Evolutionary conservation across 2,329 filamentous ascomycete genomes (phyloP).

Genomic region (Pseudogymnoascus sp.): DNA sequence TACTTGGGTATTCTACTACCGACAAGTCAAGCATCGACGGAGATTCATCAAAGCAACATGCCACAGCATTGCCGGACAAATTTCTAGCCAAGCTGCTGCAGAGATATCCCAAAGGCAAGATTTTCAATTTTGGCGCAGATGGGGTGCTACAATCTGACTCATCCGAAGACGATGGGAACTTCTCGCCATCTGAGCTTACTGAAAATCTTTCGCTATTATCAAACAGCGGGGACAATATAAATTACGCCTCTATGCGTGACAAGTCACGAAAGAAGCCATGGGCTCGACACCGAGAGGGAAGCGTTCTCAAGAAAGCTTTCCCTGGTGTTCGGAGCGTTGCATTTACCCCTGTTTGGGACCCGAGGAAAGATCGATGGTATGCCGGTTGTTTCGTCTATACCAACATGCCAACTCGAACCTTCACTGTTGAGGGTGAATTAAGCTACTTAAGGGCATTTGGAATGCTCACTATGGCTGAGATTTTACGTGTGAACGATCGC

Average conservation of each 20-base stretch:
- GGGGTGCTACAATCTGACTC: constrained; percentile 24
- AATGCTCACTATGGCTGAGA: constrained; percentile 23
- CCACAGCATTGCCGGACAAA: constrained; percentile 19
- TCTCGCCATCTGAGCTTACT: neutral
- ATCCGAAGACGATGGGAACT: constrained; percentile 12
- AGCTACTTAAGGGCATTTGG: constrained; percentile 23
- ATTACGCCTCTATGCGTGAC: neutral
- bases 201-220: neutral
- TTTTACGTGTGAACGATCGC: constrained; percentile 22
- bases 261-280: neutral
- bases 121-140: constrained; percentile 28
- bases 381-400: constrained; percentile 40
- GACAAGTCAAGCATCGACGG: constrained; percentile 23
- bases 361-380: constrained; percentile 40
- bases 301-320: constrained; percentile 31
- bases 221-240: neutral
- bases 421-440: constrained; percentile 22
- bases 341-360: constrained; percentile 43
- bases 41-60: constrained; percentile 20
- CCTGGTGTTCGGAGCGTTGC: constrained; percentile 40
- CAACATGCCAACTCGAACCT: constrained; percentile 14
- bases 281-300: constrained; percentile 21
- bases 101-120: constrained; percentile 27
- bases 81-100: constrained; percentile 25
- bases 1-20: constrained; percentile 27